phyloP scores from a whole-genome alignment of 331 rosid species.

The Telfairia occidentalis region DNA sequence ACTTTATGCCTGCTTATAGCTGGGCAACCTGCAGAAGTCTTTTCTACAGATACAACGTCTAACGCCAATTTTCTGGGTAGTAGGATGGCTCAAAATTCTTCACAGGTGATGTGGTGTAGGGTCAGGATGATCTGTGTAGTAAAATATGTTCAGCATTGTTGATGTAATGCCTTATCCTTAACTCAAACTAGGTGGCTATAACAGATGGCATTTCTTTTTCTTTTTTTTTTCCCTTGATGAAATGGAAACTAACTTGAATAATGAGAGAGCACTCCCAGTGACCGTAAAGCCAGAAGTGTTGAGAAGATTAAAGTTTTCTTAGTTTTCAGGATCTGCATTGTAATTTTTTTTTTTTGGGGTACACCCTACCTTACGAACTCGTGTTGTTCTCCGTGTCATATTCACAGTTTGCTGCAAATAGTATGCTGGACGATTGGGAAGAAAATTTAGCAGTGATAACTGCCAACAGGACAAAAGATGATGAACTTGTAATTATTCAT shows the following conservation, averaged over 20 bases:
- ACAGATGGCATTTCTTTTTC: neutral
- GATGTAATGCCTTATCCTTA: neutral
- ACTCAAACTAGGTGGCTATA: neutral
- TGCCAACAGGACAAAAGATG: conserved; percentile 90
- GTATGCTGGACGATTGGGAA: conserved; percentile 93
- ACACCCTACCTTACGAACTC: neutral
- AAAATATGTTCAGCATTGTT: neutral
- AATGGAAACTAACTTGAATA: neutral
- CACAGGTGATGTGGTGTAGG: conserved; percentile 66
- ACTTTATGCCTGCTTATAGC: conserved; percentile 90
- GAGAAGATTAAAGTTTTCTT: neutral
- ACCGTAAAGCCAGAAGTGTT: neutral
- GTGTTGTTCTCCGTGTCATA: neutral
- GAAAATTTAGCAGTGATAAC: conserved; percentile 85
- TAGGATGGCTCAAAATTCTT: conserved; percentile 36
- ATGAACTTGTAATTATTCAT: conserved; percentile 75
- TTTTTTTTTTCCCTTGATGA: neutral
- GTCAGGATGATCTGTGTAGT: neutral
- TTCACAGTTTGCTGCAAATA: conserved; percentile 40
- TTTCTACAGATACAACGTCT: conserved; percentile 28
- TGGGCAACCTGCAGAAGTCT: conserved; percentile 86
- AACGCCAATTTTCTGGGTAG: conserved; percentile 27
- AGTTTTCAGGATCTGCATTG: neutral
- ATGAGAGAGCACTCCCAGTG: neutral
- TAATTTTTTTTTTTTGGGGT: neutral